Percentiles rank a stretch among this genome's conserved stretches.
Conservation (phyloP, 176 grass and related monocot genomes). For the Cymbopogon citratus region DNA sequence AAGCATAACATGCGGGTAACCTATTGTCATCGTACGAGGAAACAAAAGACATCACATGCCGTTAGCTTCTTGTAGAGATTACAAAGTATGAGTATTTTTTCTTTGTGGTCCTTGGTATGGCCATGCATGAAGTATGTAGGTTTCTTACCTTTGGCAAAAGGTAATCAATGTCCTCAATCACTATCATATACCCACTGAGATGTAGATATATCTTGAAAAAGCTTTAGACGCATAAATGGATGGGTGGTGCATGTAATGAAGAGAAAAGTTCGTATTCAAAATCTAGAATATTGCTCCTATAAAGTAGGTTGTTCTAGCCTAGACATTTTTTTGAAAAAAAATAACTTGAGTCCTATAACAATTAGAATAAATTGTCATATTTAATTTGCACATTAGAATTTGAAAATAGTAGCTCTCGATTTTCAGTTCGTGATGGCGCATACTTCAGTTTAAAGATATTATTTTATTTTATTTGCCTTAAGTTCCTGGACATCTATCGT, state of each 20-base stretch:
- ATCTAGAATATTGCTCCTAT: background rate
- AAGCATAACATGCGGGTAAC: conserved; percentile 16
- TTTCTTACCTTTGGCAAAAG: conserved; percentile 10
- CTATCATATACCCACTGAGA: conserved; percentile 29
- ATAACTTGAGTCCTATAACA: background rate
- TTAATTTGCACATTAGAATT: background rate
- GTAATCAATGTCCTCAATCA: conserved; percentile 2
- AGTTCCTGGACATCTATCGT: background rate
- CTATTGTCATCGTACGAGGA: conserved; percentile 32
- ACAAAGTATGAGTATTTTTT: background rate
- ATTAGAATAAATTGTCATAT: background rate
- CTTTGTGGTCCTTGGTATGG: conserved; percentile 10
- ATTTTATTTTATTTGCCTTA: too few relatives aligned
- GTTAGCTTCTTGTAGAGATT: background rate
- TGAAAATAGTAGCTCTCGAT: background rate
- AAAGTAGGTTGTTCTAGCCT: background rate
- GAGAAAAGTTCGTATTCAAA: background rate
- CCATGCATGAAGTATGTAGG: background rate
- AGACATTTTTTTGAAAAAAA: background rate
- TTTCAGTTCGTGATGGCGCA: background rate
- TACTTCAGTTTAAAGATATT: background rate
- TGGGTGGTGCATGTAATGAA: conserved; percentile 2
- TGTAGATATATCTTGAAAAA: conserved; percentile 31
- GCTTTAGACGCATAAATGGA: background rate
- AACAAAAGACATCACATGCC: conserved; percentile 13